Percentiles rank a stretch among this genome's conserved stretches.
Conservation (phyloP, 2,329 filamentous ascomycete genomes). For the Arthrinium phaeospermum region DNA sequence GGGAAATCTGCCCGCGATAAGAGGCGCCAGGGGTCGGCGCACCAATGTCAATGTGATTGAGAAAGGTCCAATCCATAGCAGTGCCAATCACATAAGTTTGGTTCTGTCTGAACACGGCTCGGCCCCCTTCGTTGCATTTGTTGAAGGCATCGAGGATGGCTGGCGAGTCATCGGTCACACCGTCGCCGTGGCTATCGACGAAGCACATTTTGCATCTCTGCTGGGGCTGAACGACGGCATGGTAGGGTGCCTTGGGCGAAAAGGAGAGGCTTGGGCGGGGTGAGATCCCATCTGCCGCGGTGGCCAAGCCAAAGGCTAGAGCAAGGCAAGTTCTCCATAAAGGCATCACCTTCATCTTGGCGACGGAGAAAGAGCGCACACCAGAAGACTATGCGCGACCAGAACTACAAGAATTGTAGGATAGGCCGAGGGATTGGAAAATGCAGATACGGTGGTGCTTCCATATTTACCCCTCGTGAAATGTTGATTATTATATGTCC, state of each 20-base stretch:
- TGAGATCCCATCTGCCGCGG: background rate
- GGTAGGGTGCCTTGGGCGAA: background rate
- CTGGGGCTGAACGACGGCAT: background rate
- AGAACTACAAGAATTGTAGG: background rate
- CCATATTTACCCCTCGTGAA: too few species aligned
- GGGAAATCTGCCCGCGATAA: too few species aligned
- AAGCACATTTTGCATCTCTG: background rate
- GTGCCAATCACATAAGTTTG: slow-evolving; percentile 66
- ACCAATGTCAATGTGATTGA: slow-evolving; percentile 37
- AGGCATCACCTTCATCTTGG: background rate
- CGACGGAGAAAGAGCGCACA: background rate
- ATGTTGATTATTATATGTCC: background rate
- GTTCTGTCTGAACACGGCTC: slow-evolving; percentile 52
- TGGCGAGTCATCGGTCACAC: slow-evolving; percentile 32
- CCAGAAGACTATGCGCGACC: too few species aligned
- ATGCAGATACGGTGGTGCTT: background rate
- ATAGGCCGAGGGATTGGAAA: background rate
- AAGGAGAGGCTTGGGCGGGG: background rate
- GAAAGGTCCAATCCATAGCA: slow-evolving; percentile 68
- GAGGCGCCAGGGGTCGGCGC: background rate
- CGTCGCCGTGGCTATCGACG: slow-evolving; percentile 19
- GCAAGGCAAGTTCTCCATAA: background rate
- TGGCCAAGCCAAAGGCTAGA: background rate
- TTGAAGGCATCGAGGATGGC: slow-evolving; percentile 58
- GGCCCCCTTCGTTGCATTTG: slow-evolving; percentile 67